A percentile compares a stretch with the other conserved stretches of the same genome.
These are phyloP conservation scores for Rugosomyces carneus DNA, from an alignment of 1,284 basidiomycete species.

Conservation along the genomic window DNA sequence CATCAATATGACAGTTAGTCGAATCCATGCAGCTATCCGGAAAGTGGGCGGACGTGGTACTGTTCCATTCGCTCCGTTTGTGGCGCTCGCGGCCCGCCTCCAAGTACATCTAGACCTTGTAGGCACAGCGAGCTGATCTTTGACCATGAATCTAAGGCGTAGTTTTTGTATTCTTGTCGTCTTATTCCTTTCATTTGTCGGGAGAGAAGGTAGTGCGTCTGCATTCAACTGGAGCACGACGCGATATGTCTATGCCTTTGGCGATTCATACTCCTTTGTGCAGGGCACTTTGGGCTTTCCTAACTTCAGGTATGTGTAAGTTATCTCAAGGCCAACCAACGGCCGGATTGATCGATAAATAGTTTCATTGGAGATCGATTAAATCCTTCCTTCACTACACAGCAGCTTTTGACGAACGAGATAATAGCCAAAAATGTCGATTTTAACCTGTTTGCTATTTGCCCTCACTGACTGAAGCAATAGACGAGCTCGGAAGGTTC, in stretches of 20 bases:
- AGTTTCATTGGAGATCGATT: slow-evolving; percentile 49
- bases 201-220: not conserved
- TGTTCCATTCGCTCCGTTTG: no score
- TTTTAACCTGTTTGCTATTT: not conserved
- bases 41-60: no score
- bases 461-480: not conserved
- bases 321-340: not conserved
- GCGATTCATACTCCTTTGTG: slow-evolving; percentile 52
- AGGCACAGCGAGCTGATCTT: no score
- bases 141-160: not conserved
- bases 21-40: no score
- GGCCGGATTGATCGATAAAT: not conserved
- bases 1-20: no score
- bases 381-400: slow-evolving; percentile 36
- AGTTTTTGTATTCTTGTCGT: not conserved
- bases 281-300: slow-evolving; percentile 41
- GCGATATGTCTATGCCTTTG: slow-evolving; percentile 44
- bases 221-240: slow-evolving; percentile 36
- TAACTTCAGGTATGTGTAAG: slow-evolving; percentile 38
- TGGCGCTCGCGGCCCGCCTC: no score
- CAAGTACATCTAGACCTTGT: no score
- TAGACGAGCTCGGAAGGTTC: slow-evolving; percentile 51
- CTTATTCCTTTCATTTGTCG: not conserved
- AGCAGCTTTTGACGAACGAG: slow-evolving; percentile 35
- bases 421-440: slow-evolving; percentile 40